Base-by-base conservation (phyloP, 495 filamentous ascomycete species). In the Tuber umbilicatum region DNA sequence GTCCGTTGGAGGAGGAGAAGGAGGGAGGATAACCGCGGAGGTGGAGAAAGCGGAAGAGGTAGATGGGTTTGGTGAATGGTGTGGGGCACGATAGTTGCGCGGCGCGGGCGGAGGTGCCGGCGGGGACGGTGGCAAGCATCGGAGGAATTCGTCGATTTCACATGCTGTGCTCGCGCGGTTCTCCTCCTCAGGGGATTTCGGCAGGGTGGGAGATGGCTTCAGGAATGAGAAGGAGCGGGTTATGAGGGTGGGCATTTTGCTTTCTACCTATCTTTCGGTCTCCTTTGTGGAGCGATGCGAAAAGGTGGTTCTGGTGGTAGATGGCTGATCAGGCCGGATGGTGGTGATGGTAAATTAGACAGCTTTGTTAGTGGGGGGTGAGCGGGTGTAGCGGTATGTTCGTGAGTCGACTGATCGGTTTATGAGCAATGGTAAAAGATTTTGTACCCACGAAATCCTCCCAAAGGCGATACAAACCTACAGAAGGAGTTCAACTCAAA, bases 61-160 rank as follows among this genome's bases (percentile, higher is more conserved):
- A 64, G 55, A 64, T 64, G 55, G 27, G 55, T 31, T 64, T 35
- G 55, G 55, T 64, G 55, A 64, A 64, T 64, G 55, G 27, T 35
- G 55, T 16, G 16, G 14, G 14, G 55, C 35, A 64, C 31, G 55
- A 5, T 35, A 27, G 5, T 19, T 0, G 27, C 4, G 55, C 27
- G 27, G 27, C 27, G 27, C 27, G 4, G 55, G 5, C 35, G 55
- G 55, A 16, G 55, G 55, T 35, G 55, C 5, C 14, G 55, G 55
- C 27, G 27, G 27, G 55, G 55, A 64, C 27, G 55, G 55, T 35
- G 55, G 55, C 55, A 64, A 64, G 55, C 55, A 64, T 27, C 55
- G 55, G 31, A 64, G 55, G 55, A 64, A 64, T 64, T 64, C 55
- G 27, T 64, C 55, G 14, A 64, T 64, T 19, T 64, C 55, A 35